A percentile compares a stretch with the other conserved stretches of the same genome.
Conservation (phyloP, 106 monocot genomes). For the Dactylorhiza incarnata region DNA sequence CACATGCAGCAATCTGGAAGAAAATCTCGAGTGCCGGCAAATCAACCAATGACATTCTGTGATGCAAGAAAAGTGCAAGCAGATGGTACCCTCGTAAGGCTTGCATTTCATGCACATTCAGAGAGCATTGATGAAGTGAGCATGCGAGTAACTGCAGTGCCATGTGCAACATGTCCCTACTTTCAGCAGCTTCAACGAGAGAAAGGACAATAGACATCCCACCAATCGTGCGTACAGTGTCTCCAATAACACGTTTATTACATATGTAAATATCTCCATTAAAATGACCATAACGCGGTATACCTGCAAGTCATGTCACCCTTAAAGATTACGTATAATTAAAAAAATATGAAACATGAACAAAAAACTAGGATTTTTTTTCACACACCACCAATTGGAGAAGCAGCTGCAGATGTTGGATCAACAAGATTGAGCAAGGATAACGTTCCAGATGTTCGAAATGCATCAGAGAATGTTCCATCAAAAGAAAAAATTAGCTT, state of each 20-base stretch:
- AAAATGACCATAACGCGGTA: constrained; percentile 94
- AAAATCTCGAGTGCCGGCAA: constrained; percentile 96
- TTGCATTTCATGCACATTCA: constrained; percentile 91
- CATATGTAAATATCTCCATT: constrained; percentile 89
- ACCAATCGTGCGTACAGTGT: constrained; percentile 83
- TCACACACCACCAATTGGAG: constrained; percentile 87
- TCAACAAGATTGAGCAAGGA: constrained; percentile 97
- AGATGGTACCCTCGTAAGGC: constrained; percentile 88
- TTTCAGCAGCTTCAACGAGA: constrained; percentile 92
- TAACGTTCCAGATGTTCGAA: constrained; percentile 66
- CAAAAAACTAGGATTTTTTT: background rate
- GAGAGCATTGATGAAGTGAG: constrained; percentile 84
- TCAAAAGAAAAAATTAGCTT: constrained; percentile 98
- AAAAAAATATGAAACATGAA: background rate
- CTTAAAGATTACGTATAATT: background rate
- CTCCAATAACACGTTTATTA: constrained; percentile 67
- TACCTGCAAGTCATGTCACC: constrained; percentile 48
- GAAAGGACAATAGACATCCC: constrained; percentile 86
- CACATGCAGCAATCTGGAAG: constrained; percentile 95
- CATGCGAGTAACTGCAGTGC: constrained; percentile 69
- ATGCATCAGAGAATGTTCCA: constrained; percentile 84
- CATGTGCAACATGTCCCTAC: constrained; percentile 94
- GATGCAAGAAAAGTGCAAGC: constrained; percentile 87
- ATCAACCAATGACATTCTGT: constrained; percentile 86
- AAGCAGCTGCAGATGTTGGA: constrained; percentile 91